phyloP scores from a whole-genome alignment of 2,329 filamentous ascomycete species.

The Ceratocystis huliohia region DNA sequence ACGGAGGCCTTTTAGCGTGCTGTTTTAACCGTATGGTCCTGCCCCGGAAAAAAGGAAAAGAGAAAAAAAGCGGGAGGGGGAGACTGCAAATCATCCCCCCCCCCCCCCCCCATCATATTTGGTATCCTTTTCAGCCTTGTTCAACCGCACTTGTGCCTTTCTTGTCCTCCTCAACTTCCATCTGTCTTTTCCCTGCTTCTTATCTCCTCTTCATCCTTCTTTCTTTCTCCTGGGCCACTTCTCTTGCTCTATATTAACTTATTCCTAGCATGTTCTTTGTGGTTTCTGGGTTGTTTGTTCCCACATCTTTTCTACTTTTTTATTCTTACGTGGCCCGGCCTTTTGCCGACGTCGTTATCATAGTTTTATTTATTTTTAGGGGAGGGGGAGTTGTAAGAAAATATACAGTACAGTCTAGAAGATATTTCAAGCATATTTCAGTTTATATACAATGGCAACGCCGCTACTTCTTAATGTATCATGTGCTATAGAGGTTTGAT shows the following conservation, averaged over 20 bases:
- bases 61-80: background rate
- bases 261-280: slow-evolving; percentile 5
- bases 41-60: background rate
- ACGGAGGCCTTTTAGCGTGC: slow-evolving; percentile 62
- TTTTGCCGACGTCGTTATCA: background rate
- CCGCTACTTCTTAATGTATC: background rate
- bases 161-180: background rate
- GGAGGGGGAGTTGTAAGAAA: slow-evolving; percentile 1
- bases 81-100: background rate
- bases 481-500: background rate
- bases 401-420: slow-evolving; percentile 8
- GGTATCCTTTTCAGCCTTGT: background rate
- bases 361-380: background rate
- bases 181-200: background rate
- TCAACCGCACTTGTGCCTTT: background rate
- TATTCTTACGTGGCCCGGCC: background rate
- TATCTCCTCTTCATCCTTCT: background rate
- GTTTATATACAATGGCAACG: background rate
- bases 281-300: background rate
- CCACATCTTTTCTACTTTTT: background rate
- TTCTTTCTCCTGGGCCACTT: slow-evolving; percentile 5
- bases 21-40: slow-evolving; percentile 25
- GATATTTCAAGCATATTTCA: background rate
- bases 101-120: background rate
- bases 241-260: slow-evolving; percentile 5